phyloP scores from a whole-genome alignment of 805 yeast genomes.

The Candida coquimbonensis region DNA sequence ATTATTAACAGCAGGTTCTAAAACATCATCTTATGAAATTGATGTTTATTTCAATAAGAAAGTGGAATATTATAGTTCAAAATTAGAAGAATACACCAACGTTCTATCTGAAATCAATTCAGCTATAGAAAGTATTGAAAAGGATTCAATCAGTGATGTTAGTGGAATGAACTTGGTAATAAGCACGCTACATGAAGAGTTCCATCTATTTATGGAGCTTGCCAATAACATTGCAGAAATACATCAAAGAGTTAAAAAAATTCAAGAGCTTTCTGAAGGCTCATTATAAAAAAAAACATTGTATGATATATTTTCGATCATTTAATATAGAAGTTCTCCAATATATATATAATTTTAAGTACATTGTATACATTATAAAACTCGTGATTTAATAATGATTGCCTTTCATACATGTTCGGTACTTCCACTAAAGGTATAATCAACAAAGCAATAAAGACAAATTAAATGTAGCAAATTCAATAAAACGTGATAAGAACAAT shows the following conservation, averaged over 20 bases:
- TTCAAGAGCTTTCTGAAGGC: conserved; percentile 17
- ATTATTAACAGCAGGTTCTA: conserved; percentile 46
- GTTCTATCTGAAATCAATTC: conserved; percentile 48
- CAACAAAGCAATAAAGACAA: no score
- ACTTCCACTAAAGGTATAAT: no score
- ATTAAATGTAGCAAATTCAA: no score
- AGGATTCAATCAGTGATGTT: conserved; percentile 36
- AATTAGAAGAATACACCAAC: conserved; percentile 43
- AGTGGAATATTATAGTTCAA: conserved; percentile 29
- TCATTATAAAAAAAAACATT: conserved; percentile 1
- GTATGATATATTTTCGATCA: background rate
- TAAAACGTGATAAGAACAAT: no score
- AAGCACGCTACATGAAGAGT: conserved; percentile 60
- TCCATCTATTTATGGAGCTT: conserved; percentile 62
- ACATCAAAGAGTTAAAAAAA: conserved; percentile 43
- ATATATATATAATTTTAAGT: no score
- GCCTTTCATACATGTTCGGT: no score
- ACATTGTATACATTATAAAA: no score
- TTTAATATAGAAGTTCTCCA: no score
- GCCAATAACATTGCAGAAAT: conserved; percentile 69
- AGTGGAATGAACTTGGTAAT: conserved; percentile 45
- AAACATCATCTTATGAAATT: conserved; percentile 47
- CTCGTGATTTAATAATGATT: no score
- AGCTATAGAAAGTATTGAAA: conserved; percentile 55
- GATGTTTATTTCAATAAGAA: conserved; percentile 48